Evolutionary conservation across 768 basidiomycete species (phyloP).

Genomic region (Pleurotus tuber-regium): DNA sequence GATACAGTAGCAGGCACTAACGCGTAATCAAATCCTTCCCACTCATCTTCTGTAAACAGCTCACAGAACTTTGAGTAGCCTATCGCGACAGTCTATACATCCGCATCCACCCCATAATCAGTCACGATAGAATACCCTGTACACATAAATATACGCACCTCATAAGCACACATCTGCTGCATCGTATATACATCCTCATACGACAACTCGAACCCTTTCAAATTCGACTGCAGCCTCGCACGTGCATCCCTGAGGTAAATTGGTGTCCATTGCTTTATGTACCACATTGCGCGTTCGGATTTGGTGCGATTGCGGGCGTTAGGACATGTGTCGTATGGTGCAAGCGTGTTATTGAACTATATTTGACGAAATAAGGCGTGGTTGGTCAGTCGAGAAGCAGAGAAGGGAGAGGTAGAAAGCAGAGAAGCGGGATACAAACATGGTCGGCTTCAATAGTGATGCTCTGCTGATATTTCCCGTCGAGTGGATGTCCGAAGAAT

Average conservation of each 20-base stretch:
- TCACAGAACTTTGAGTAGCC: slow-evolving; percentile 92
- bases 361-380: no score
- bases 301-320: slow-evolving; percentile 53
- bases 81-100: slow-evolving; percentile 74
- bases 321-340: slow-evolving; percentile 76
- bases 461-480: slow-evolving; percentile 71
- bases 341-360: slow-evolving; percentile 83
- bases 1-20: slow-evolving; percentile 31
- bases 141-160: slow-evolving; percentile 40
- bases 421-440: slow-evolving; percentile 32
- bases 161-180: slow-evolving; percentile 85
- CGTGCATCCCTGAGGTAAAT: slow-evolving; percentile 71
- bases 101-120: no score
- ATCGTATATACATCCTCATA: slow-evolving; percentile 72
- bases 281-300: slow-evolving; percentile 54
- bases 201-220: slow-evolving; percentile 61
- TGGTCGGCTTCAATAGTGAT: slow-evolving; percentile 67
- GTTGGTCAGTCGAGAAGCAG: no score
- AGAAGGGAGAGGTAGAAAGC: slow-evolving; percentile 10
- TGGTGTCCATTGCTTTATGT: slow-evolving; percentile 61
- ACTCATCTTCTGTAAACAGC: slow-evolving; percentile 88
- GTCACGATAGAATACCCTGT: neutral
- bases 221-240: slow-evolving; percentile 52
- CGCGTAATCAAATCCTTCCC: slow-evolving; percentile 91
- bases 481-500: slow-evolving; percentile 74